Base-by-base conservation (phyloP, 306 rosid species). In the Cyamopsis tetragonoloba region DNA sequence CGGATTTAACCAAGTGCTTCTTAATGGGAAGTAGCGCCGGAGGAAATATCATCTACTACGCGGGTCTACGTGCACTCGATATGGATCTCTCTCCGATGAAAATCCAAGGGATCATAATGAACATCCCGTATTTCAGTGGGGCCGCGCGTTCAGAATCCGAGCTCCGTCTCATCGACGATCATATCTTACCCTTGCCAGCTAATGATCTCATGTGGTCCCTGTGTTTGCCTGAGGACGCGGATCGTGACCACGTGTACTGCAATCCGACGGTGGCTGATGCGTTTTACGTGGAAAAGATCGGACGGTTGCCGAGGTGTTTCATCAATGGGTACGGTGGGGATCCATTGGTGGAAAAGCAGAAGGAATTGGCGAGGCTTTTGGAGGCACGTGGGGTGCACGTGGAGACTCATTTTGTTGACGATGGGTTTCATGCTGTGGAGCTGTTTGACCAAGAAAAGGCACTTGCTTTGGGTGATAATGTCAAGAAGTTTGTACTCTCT, bases 21-120 rank as follows among this genome's bases (percentile, higher is more conserved):
- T 1, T 91, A 0, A 74, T 88, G 88, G 97, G 97, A 3, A 74
- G 79, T 12, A 85, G 95, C 13, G 80, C 97, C 0, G 97, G 97
- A 0, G 89, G 70, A 0, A 88, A 78, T 12, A 88, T 88, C 3
- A 71, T n/a, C 62, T 91, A 69, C 88, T 69, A 80, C 73, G 81
- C 88, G 1, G 89, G 56, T 32, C 72, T 91, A 15, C 88, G 89
- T 8, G 50, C 74, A 0, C 59, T 86, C 2, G 85, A 80, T 2
- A 62, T 42, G 0, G 84, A 85, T 19, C 76, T 86, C 46, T 43
- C 73, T 0, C 91, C 88, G 0, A 0, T 85, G 0, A 57, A 69
- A 18, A 87, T 86, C 76, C 1, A 0, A 20, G 97, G 91, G 61
- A n/a, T 88, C 9, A 42, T 88, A 10, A 1, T 85, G n/a, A 80